Percentiles rank a stretch among this genome's conserved stretches.
Conservation (phyloP, 768 basidiomycete species). For the Leccinum uliginosum region DNA sequence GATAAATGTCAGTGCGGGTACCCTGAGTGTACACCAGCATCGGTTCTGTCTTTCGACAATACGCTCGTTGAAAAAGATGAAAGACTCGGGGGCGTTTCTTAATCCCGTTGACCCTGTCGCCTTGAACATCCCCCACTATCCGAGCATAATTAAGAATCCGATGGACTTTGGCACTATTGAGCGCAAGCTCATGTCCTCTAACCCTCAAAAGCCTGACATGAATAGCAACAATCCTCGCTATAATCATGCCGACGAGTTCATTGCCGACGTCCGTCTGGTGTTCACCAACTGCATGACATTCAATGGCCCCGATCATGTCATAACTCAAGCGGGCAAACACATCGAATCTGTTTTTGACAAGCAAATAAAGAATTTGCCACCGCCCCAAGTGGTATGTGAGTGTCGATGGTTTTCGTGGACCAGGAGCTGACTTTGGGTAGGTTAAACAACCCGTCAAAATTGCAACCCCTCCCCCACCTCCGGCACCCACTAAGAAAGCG, state of each 20-base stretch:
- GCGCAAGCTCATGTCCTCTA: slow-evolving; percentile 76
- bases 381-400: slow-evolving; percentile 64
- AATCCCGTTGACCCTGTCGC: slow-evolving; percentile 86
- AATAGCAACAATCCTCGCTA: slow-evolving; percentile 77
- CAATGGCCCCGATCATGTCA: slow-evolving; percentile 87
- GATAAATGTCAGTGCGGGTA: slow-evolving; percentile 24
- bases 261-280: slow-evolving; percentile 79
- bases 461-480: slow-evolving; percentile 37
- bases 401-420: slow-evolving; percentile 14
- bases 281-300: slow-evolving; percentile 87
- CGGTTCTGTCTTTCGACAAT: slow-evolving; percentile 77
- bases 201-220: slow-evolving; percentile 69
- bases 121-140: slow-evolving; percentile 84
- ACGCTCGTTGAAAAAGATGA: slow-evolving; percentile 79
- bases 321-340: slow-evolving; percentile 75
- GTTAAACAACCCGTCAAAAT: slow-evolving; percentile 45
- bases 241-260: slow-evolving; percentile 70
- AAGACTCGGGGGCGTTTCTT: slow-evolving; percentile 78
- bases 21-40: slow-evolving; percentile 65
- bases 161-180: slow-evolving; percentile 96
- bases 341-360: slow-evolving; percentile 86
- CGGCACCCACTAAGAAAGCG: slow-evolving; percentile 28
- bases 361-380: slow-evolving; percentile 78
- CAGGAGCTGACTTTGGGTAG: slow-evolving; percentile 20
- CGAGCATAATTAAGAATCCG: slow-evolving; percentile 78